These are phyloP conservation scores for Dothideomycetidae sp. DNA, from an alignment of 2,329 filamentous ascomycete genomes.

Conservation along the genomic window DNA sequence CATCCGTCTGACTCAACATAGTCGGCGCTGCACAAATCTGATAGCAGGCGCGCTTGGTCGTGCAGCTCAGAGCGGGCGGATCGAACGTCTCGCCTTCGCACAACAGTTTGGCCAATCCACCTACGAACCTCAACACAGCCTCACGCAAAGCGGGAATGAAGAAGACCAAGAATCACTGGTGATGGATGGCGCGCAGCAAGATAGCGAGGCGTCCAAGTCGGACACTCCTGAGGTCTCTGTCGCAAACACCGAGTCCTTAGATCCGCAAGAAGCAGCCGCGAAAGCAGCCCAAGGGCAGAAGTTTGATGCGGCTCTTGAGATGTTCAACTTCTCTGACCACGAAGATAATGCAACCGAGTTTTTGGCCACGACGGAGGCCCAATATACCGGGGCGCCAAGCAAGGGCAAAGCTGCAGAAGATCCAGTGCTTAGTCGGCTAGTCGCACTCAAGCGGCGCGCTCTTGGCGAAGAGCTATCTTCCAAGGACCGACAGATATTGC, in stretches of 20 bases:
- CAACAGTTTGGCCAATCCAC: conserved; percentile 42
- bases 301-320: conserved; percentile 9
- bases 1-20: conserved; percentile 23
- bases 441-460: conserved; percentile 11
- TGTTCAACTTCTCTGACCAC: conserved; percentile 5
- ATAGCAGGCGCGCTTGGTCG: conserved; percentile 75
- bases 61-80: conserved; percentile 66
- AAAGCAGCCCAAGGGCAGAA: neutral
- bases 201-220: too few relatives aligned
- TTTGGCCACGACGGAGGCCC: conserved; percentile 2
- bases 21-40: conserved; percentile 65
- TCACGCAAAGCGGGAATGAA: conserved; percentile 11
- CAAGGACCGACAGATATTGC: conserved; percentile 9
- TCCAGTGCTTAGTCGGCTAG: conserved; percentile 8
- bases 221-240: neutral
- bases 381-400: conserved; percentile 2
- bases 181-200: too few relatives aligned
- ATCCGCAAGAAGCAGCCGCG: conserved; percentile 5
- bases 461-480: conserved; percentile 10
- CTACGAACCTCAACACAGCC: conserved; percentile 32
- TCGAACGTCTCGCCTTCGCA: conserved; percentile 50
- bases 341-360: neutral
- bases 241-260: conserved; percentile 1
- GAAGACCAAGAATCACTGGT: conserved; percentile 7
- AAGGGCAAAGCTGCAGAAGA: conserved; percentile 10